Base-by-base conservation (phyloP, 2,329 filamentous ascomycete genomes). In the Colletotrichum sp. region DNA sequence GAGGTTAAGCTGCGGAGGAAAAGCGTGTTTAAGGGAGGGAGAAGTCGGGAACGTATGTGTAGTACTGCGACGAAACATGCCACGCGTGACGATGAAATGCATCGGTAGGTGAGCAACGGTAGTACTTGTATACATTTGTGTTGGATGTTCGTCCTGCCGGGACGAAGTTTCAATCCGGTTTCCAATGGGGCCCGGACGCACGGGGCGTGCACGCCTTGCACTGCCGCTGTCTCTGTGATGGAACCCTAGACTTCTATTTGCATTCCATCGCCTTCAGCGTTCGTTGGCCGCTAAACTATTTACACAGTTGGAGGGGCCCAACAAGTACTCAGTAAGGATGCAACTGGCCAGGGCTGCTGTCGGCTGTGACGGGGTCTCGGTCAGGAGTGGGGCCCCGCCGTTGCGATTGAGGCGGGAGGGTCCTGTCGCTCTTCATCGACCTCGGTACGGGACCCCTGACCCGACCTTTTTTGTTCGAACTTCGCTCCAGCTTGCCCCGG, bases 101-200 rank as follows among this genome's bases (percentile, higher is more conserved):
- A 55, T 59, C 10, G 34, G 28, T 24, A 49, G 44, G 44, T 49
- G 44, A 49, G 44, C 44, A 49, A 49, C 44, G 44, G 44, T 21
- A 49, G 44, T 49, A 49, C 44, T 49, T 49, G 44, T 49, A 49
- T 7, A 21, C 44, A 49, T 49, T 49, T 49, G 44, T 49, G 44
- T 65, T 36, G 69, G 64, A 65, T 59, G 59, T 59, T 64, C 30
- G 32, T 65, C 55, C 62, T 65, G 75, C 49, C 75, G 65, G 71
- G 39, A 44, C 59, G 30, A 71, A 77, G 75, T 77, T 75, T 77
- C 75, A 75, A 77, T 77, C 75, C 62, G 66, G 74, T 75, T 75
- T 77, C 71, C 44, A 75, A 70, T 66, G 49, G 72, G 49, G 63
- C 66, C 60, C 32, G 49, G 57, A 64, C 72, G 70, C 72, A 62